Percentiles rank a stretch among this genome's conserved stretches.
Evolutionary conservation across 371 early-diverging fungal genomes (phyloP).

Genomic region (Circinella minor): DNA sequence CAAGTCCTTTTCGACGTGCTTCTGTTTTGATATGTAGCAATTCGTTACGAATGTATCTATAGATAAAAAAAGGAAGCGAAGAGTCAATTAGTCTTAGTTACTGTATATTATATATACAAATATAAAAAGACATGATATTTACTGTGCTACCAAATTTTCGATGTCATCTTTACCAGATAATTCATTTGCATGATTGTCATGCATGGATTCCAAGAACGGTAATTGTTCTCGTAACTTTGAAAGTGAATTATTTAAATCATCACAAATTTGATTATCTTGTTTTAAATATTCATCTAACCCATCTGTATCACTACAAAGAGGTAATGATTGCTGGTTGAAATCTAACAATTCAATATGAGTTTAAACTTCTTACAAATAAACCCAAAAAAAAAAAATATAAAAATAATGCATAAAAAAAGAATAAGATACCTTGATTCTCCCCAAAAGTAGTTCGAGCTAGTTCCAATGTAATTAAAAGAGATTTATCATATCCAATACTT

Average conservation of each 20-base stretch:
- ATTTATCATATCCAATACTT: slow-evolving; percentile 10
- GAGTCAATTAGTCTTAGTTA: too few relatives aligned
- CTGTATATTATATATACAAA: too few relatives aligned
- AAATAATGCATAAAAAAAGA: background rate
- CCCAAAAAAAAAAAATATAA: background rate
- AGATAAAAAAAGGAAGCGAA: background rate
- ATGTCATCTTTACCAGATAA: background rate
- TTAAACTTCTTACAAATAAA: too few relatives aligned
- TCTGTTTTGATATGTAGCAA: slow-evolving; percentile 5
- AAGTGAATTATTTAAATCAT: background rate
- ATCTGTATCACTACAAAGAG: background rate
- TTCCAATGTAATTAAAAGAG: background rate
- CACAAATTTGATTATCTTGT: background rate
- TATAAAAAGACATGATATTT: background rate
- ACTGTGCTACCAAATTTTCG: background rate
- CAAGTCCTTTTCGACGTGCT: background rate
- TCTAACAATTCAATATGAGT: background rate
- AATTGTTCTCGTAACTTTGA: background rate
- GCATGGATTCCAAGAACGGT: background rate
- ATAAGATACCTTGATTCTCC: background rate
- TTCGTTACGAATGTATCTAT: slow-evolving; percentile 10
- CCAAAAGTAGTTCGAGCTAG: background rate
- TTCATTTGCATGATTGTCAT: background rate
- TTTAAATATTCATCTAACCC: background rate
- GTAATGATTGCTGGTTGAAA: background rate